A percentile compares a stretch with the other conserved stretches of the same genome.
These are phyloP conservation scores for Sanghuangporus sanghuang DNA, from an alignment of 1,284 basidiomycete genomes.

Conservation along the genomic window DNA sequence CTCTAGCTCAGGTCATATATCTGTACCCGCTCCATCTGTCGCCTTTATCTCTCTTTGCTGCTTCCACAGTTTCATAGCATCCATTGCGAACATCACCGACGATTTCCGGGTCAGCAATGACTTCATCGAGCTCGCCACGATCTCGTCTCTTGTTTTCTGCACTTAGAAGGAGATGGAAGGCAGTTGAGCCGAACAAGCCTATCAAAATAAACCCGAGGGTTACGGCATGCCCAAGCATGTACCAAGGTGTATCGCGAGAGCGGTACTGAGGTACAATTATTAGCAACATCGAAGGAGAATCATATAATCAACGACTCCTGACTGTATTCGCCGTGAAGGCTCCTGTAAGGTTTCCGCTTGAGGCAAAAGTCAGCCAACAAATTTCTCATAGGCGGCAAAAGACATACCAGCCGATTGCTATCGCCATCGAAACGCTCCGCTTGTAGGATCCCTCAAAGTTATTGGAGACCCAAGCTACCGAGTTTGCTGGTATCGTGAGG, in stretches of 20 bases:
- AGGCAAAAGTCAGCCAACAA: not conserved
- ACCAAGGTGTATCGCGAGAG: slow-evolving; percentile 38
- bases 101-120: slow-evolving; percentile 30
- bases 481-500: not conserved
- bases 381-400: not conserved
- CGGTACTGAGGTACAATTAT: slow-evolving; percentile 29
- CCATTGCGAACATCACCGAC: slow-evolving; percentile 25
- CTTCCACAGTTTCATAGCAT: slow-evolving; percentile 39
- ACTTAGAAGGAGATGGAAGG: slow-evolving; percentile 33
- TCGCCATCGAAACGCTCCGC: slow-evolving; percentile 63
- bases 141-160: slow-evolving; percentile 40
- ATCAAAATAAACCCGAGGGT: slow-evolving; percentile 45
- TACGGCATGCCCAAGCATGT: slow-evolving; percentile 45
- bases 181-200: slow-evolving; percentile 35
- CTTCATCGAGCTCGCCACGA: slow-evolving; percentile 43
- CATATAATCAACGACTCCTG: slow-evolving; percentile 15
- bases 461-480: slow-evolving; percentile 57
- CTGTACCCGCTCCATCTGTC: slow-evolving; percentile 57
- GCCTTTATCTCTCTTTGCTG: slow-evolving; percentile 51
- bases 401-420: slow-evolving; percentile 49
- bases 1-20: slow-evolving; percentile 30
- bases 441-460: slow-evolving; percentile 75
- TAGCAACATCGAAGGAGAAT: slow-evolving; percentile 13
- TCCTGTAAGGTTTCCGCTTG: slow-evolving; percentile 41
- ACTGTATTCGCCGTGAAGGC: slow-evolving; percentile 43